Percentiles rank a stretch among this genome's conserved stretches.
These are phyloP conservation scores for Botryosphaeria dothidea DNA, from an alignment of 2,329 filamentous ascomycete genomes.

Conservation along the genomic window DNA sequence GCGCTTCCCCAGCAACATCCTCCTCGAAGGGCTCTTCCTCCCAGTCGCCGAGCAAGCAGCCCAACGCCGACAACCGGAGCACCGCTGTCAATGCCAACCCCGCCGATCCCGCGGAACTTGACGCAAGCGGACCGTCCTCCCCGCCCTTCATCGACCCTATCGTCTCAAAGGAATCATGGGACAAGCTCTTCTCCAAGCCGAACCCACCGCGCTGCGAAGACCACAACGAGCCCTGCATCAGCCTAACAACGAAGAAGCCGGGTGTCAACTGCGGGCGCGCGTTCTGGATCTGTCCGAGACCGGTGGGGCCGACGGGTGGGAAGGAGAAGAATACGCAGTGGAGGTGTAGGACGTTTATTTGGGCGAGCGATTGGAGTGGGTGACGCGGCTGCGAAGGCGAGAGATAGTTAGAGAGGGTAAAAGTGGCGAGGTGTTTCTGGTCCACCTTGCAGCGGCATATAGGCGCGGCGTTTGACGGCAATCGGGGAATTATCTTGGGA, in stretches of 20 bases:
- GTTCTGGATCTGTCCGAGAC: slow-evolving; percentile 72
- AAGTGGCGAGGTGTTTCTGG: background rate
- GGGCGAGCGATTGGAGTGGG: slow-evolving; percentile 63
- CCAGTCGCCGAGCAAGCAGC: background rate
- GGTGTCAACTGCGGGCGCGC: slow-evolving; percentile 74
- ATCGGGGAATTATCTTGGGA: too few species aligned
- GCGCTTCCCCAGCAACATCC: background rate
- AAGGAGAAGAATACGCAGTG: slow-evolving; percentile 85
- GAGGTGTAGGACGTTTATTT: slow-evolving; percentile 83
- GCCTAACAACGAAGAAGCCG: slow-evolving; percentile 80
- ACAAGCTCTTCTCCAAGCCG: slow-evolving; percentile 75
- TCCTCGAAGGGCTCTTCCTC: background rate
- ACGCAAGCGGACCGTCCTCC: background rate
- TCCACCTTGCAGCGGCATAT: background rate
- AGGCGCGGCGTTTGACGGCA: too few species aligned
- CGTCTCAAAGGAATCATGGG: slow-evolving; percentile 79
- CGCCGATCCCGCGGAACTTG: background rate
- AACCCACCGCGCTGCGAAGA: slow-evolving; percentile 74
- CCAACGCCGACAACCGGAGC: background rate
- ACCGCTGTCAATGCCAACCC: background rate
- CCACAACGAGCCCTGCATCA: slow-evolving; percentile 84
- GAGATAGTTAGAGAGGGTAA: background rate
- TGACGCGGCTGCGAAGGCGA: background rate
- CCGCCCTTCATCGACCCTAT: slow-evolving; percentile 63
- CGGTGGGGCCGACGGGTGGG: slow-evolving; percentile 79